Percentiles rank a stretch among this genome's conserved stretches.
phyloP scores from a whole-genome alignment of 2,329 filamentous ascomycete species.

The Fusarium longipes region DNA sequence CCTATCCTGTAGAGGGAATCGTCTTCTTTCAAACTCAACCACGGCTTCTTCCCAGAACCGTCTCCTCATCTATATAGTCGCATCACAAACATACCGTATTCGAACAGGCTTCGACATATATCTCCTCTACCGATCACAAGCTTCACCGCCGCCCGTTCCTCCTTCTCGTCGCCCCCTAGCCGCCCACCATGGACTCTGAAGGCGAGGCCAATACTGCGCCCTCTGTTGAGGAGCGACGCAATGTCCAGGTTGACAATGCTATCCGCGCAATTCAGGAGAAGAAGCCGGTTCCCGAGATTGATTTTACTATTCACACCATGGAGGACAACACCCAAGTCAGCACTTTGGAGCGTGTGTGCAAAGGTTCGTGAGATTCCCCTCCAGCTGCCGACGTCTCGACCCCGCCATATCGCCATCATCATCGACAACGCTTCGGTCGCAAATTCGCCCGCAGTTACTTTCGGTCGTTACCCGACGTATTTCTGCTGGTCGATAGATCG shows the following conservation, averaged over 20 bases:
- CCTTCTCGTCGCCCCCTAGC: conserved; percentile 32
- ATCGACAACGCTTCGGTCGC: conserved; percentile 28
- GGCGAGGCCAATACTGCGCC: conserved; percentile 51
- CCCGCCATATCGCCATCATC: conserved; percentile 41
- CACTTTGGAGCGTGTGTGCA: conserved; percentile 96
- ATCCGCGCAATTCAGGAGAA: conserved; percentile 93
- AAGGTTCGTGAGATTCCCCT: conserved; percentile 73
- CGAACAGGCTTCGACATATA: conserved; percentile 15
- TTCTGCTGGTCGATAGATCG: not conserved
- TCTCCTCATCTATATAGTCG: conserved; percentile 11
- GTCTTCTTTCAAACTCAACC: conserved; percentile 37
- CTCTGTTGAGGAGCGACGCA: conserved; percentile 60
- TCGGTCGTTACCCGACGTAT: not conserved
- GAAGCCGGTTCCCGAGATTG: conserved; percentile 95
- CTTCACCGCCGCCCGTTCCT: conserved; percentile 46
- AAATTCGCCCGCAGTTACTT: conserved; percentile 20
- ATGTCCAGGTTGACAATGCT: conserved; percentile 83
- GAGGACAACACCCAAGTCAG: conserved; percentile 96
- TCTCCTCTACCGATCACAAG: conserved; percentile 23
- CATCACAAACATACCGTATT: conserved; percentile 22
- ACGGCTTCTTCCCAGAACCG: conserved; percentile 23
- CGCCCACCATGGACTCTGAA: conserved; percentile 58
- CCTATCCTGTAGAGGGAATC: conserved; percentile 39
- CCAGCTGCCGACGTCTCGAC: conserved; percentile 32
- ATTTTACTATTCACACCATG: conserved; percentile 98